Evolutionary conservation across 805 yeast species (phyloP).

Genomic region (Saccharomyces paradoxus): DNA sequence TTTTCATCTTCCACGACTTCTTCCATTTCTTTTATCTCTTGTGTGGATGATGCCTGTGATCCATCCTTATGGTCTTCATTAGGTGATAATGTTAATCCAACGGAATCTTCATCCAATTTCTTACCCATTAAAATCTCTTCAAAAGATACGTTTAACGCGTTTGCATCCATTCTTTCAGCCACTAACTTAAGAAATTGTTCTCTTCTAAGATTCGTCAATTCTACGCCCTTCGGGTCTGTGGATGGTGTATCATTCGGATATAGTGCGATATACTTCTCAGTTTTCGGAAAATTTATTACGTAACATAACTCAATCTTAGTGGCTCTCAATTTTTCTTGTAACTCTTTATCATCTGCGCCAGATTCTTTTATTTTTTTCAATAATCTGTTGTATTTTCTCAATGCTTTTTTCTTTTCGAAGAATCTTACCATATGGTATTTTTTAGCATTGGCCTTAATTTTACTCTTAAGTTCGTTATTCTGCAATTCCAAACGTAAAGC

Average conservation of each 20-base stretch:
- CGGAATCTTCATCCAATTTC: slow-evolving; percentile 19
- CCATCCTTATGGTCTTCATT: slow-evolving; percentile 21
- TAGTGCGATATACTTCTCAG: slow-evolving; percentile 70
- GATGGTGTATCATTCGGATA: slow-evolving; percentile 52
- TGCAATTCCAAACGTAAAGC: slow-evolving; percentile 54
- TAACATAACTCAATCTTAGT: slow-evolving; percentile 67
- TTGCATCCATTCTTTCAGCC: slow-evolving; percentile 43
- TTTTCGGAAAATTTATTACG: slow-evolving; percentile 66
- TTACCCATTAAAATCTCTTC: slow-evolving; percentile 36
- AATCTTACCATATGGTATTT: slow-evolving; percentile 91
- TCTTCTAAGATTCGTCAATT: slow-evolving; percentile 37
- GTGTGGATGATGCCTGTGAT: slow-evolving; percentile 2
- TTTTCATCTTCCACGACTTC: slow-evolving; percentile 31
- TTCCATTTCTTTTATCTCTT: slow-evolving; percentile 11
- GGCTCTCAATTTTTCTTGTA: slow-evolving; percentile 37
- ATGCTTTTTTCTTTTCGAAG: slow-evolving; percentile 81
- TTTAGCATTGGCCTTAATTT: slow-evolving; percentile 46
- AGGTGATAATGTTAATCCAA: slow-evolving; percentile 16
- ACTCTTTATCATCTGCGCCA: slow-evolving; percentile 21
- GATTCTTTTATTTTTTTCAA: slow-evolving; percentile 27
- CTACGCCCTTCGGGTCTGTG: slow-evolving; percentile 10
- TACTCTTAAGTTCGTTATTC: slow-evolving; percentile 37
- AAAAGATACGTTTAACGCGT: slow-evolving; percentile 50
- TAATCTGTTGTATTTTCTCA: slow-evolving; percentile 52
- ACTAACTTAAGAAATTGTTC: slow-evolving; percentile 45